Base-by-base conservation (phyloP, 306 rosid genomes). In the Prunus kanzakura region DNA sequence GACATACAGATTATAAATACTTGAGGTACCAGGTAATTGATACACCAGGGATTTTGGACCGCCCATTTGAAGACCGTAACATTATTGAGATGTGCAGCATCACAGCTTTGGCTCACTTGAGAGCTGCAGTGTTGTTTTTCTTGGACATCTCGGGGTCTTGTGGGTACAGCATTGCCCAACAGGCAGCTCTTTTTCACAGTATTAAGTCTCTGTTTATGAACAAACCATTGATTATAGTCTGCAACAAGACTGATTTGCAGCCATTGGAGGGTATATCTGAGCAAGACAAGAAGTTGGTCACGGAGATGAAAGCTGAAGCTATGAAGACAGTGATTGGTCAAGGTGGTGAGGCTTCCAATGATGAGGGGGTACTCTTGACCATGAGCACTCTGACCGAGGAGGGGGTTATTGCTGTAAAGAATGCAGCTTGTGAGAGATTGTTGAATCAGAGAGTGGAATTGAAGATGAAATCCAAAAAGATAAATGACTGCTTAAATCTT, bases 31-130 rank as follows among this genome's bases (percentile, higher is more conserved):
- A 93, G 81, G 97, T 93, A 14, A 93, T 93, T 76, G 96, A 93
- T 75, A 93, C 97, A 0, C 97, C 98, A 0, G 97, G 98, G 69
- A 93, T 93, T 84, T 83, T 93, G 91, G 97, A 93, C 75, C 81
- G 98, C 64, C 98, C 98, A 6, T 91, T 93, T 66, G 98, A 93
- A 69, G 96, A 89, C 77, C 90, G 97, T 23, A 93, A 93, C 74
- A 91, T 93, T 67, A 93, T 91, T 78, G 97, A 93, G 90, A 93
- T 93, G 98, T 88, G 97, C 81, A 88, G 98, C 75, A 93, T 93
- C 75, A 91, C 98, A 57, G 98, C 98, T 71, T 83, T 93, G 25
- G 97, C 97, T 10, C 98, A 93, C 87, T 72, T 91, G 78, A 87
- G 98, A 64, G 92, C 98, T 71, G 98, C 98, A 0, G 91, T 91